These are phyloP conservation scores for Cryptosporidium sp. DNA, from an alignment of 169 alveolate genomes.

Conservation along the genomic window DNA sequence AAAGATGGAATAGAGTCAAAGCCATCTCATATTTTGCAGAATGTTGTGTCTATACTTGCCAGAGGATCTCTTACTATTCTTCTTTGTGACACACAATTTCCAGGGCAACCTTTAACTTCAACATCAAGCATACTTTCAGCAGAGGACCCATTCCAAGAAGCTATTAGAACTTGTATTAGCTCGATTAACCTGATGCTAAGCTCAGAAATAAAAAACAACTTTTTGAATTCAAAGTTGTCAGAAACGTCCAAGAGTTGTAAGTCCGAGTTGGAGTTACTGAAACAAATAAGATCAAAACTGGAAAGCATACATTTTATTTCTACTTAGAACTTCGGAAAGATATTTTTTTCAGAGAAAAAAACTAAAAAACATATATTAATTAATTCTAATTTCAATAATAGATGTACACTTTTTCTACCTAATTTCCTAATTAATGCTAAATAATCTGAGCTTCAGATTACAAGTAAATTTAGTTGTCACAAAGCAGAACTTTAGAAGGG, in stretches of 20 bases:
- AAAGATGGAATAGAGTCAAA: constrained; percentile 37
- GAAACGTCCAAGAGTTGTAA: background rate
- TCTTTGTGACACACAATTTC: background rate
- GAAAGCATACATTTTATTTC: constrained; percentile 2
- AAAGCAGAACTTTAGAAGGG: constrained; percentile 1
- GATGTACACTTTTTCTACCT: background rate
- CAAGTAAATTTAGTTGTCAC: background rate
- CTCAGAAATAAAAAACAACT: constrained; percentile 9
- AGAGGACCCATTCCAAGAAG: constrained; percentile 40
- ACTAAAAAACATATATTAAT: background rate
- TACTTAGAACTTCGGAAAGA: background rate
- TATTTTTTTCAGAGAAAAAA: background rate
- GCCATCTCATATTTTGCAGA: background rate
- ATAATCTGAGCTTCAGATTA: background rate
- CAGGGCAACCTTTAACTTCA: background rate
- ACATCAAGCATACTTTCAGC: background rate
- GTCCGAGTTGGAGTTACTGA: constrained; percentile 42
- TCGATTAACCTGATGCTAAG: constrained; percentile 1
- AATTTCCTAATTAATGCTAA: background rate
- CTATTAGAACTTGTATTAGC: constrained; percentile 18
- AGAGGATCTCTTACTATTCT: constrained; percentile 34
- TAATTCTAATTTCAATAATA: constrained; percentile 3
- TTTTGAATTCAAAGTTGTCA: constrained; percentile 8
- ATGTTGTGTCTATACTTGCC: background rate
- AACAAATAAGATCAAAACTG: constrained; percentile 1